Evolutionary conservation across 2,329 filamentous ascomycete species (phyloP), one percentile per base, ranked within the genome.

Genomic region (Daldinia sp.): DNA sequence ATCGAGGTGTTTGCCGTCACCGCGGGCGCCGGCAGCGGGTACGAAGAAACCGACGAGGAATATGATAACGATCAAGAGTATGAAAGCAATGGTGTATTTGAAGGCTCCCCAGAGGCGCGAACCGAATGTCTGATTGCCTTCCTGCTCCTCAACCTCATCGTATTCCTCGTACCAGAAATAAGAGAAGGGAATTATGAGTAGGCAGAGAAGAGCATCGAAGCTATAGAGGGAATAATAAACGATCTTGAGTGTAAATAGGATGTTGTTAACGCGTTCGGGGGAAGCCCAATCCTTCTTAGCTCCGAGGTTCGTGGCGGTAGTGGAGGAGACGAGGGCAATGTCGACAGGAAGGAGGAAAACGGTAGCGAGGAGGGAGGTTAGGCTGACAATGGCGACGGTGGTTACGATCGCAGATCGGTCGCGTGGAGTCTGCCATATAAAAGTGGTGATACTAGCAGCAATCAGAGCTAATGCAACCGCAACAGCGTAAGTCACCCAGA

Each of bases 111-210:
- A 91, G 67, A 98, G 86, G 61, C 93, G 88, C 76, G 89, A 87
- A 6, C 85, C 86, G 65, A 91, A 80, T 1, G 92, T 91, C 78
- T 94, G 90, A 33, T 88, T 89, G 35, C 93, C 92, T 68, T 93
- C 88, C 75, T 97, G 93, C 37, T 91, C 87, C 68, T 94, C 94
- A 20, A 95, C 90, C 81, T 98, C 94, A 76, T 98, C 95, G 73
- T 97, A 97, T 80, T 98, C 96, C 79, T 99, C 96, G 77, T 97
- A 96, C 89, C 92, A 98, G 79, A 99, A 99, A 83, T 99, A 99
- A 54, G 94, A 92, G 78, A 99, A 99, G 0, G 96, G 96, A 20
- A 98, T 92, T 50, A 97, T 88, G 18, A 98, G 79, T 51, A 99
- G 85, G 77, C 96, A 99, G 10, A 99, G 88, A 5, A 98, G 79